Evolutionary conservation across 805 yeast species (phyloP).

Genomic region (Myxozyma neotropica): DNA sequence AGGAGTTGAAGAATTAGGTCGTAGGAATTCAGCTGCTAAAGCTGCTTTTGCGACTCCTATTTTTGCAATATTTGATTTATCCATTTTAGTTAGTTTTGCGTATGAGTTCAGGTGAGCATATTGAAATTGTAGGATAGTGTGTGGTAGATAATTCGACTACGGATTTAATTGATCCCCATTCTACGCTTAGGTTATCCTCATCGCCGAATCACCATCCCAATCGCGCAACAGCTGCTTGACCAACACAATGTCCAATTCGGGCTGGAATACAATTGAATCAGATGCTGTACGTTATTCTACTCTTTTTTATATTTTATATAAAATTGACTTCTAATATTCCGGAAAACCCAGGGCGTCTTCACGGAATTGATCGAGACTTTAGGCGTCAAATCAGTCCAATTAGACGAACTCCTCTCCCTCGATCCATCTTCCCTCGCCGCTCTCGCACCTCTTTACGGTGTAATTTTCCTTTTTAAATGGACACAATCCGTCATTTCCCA

Average conservation of each 20-base stretch:
- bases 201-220: no score
- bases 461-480: slow-evolving; percentile 64
- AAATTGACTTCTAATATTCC: no score
- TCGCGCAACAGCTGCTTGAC: no score
- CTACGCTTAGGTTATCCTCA: no score
- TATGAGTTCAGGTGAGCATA: no score
- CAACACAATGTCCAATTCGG: slow-evolving; percentile 34
- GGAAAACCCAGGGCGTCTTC: slow-evolving; percentile 68
- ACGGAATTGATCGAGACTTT: slow-evolving; percentile 62
- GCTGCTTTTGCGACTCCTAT: slow-evolving; percentile 25
- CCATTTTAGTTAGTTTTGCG: not conserved
- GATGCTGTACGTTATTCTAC: slow-evolving; percentile 60
- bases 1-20: slow-evolving; percentile 2
- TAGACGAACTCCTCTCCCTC: slow-evolving; percentile 59
- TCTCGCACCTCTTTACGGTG: slow-evolving; percentile 56
- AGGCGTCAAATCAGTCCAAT: slow-evolving; percentile 55
- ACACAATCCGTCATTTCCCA: slow-evolving; percentile 45
- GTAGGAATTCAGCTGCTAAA: slow-evolving; percentile 26
- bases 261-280: slow-evolving; percentile 67
- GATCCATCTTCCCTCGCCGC: slow-evolving; percentile 49
- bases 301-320: no score
- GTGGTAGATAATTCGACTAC: no score
- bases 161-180: no score
- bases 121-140: no score
- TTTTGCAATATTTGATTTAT: slow-evolving; percentile 7